Base-by-base conservation (phyloP, 768 basidiomycete species). In the Amanita pseudoporphyria region DNA sequence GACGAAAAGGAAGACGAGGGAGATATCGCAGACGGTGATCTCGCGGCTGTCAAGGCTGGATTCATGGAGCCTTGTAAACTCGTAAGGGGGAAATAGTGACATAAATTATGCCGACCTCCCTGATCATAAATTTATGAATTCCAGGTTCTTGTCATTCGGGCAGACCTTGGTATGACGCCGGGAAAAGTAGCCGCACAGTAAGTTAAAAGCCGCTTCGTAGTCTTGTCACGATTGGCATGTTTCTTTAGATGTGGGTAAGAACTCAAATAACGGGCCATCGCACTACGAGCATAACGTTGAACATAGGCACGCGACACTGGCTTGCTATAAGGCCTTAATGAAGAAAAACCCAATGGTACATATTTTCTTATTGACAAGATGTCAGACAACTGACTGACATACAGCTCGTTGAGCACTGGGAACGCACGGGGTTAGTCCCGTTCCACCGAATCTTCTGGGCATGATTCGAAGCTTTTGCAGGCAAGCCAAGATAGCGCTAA, bases 401-500 rank as follows among this genome's bases (percentile, higher is more conserved):
- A 5, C 12, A 93, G 85, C 77, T 96, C 40, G 63, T 96, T 16
- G 70, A 71, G 47, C 91, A 92, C 56, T 97, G 93, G 93, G 93
- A 97, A 64, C 69, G 73, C 18, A 87, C 80, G 42, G 93, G 93
- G 92, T 91, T 60, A 47, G 66, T 60, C n/a, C 30, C 33, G 36
- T 14, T 40, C n/a, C 42, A 9, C 33, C 26, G 30, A 38, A n/a
- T n/a, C n/a, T 44, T 51, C 21, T 52, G 33, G 12, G 22, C 42
- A 21, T 19, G 19, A 47, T 21, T 35, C 22, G 38, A 28, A 45
- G 31, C 3, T 30, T 33, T 33, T 21, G 16, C 58, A 96, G 94
- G 1, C 95, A 99, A 77, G 89, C 95, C 14, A 99, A 99, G 68
- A 85, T 99, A 38, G 92, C 93, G 2, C 71, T 99, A 16, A 84